These are phyloP conservation scores for Sporothrix pallida DNA, from an alignment of 2,329 filamentous ascomycete genomes.

Conservation along the genomic window DNA sequence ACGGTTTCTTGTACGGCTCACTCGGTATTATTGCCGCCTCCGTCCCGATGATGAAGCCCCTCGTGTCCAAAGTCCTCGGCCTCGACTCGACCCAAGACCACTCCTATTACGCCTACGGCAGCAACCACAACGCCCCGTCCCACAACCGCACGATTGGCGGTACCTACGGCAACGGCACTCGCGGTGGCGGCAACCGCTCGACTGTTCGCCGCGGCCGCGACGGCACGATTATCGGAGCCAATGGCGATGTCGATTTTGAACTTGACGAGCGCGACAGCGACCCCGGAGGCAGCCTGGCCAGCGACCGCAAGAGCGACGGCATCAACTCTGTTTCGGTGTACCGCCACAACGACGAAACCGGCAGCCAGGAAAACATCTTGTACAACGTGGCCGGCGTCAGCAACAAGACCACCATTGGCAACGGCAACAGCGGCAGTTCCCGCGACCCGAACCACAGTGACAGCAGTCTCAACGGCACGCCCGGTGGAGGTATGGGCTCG, in stretches of 20 bases:
- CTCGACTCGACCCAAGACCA: constrained; percentile 36
- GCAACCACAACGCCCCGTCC: constrained; percentile 18
- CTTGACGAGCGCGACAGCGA: constrained; percentile 32
- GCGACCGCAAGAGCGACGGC: constrained; percentile 28
- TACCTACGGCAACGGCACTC: constrained; percentile 9
- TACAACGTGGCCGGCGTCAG: constrained; percentile 17
- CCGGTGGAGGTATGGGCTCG: background rate
- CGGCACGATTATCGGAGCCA: background rate
- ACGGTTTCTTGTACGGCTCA: constrained; percentile 49
- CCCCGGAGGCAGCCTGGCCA: constrained; percentile 8
- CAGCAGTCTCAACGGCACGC: constrained; percentile 23
- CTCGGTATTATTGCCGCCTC: constrained; percentile 50
- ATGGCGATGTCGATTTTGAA: constrained; percentile 22
- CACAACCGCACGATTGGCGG: constrained; percentile 6
- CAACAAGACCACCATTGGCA: constrained; percentile 12
- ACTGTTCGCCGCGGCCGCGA: background rate
- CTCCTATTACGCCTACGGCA: constrained; percentile 32
- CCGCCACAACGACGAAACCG: constrained; percentile 20
- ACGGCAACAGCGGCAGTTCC: background rate
- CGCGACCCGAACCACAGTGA: constrained; percentile 16
- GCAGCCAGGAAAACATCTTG: constrained; percentile 30
- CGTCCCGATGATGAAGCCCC: constrained; percentile 49
- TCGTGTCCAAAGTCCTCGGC: constrained; percentile 44
- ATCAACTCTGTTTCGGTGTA: constrained; percentile 18
- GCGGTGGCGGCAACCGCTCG: constrained; percentile 9